phyloP scores from a whole-genome alignment of 352 stramenopile species.

The Chrysophaeum taylorii region DNA sequence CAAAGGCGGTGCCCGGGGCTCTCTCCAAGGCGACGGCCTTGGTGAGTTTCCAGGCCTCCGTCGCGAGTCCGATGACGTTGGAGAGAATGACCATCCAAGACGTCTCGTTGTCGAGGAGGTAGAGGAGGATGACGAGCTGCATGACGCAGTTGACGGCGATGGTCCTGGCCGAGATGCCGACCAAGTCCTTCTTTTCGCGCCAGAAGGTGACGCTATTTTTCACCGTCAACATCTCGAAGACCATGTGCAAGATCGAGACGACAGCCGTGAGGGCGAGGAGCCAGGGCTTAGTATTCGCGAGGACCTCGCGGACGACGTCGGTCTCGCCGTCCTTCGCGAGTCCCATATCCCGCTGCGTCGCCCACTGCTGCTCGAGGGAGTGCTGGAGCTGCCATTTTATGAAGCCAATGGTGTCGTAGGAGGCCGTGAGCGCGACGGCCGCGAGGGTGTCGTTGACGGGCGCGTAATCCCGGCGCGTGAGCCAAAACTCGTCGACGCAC shows the following conservation, averaged over 20 bases:
- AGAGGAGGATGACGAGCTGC: slow-evolving; percentile 89
- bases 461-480: slow-evolving; percentile 67
- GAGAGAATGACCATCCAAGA: slow-evolving; percentile 65
- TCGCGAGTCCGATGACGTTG: slow-evolving; percentile 47
- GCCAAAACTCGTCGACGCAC: slow-evolving; percentile 86
- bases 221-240: slow-evolving; percentile 94
- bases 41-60: slow-evolving; percentile 83
- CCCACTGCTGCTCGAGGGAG: slow-evolving; percentile 78
- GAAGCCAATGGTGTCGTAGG: slow-evolving; percentile 63
- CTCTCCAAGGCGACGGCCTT: slow-evolving; percentile 71
- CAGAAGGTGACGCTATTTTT: slow-evolving; percentile 97
- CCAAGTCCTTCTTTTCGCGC: slow-evolving; percentile 88
- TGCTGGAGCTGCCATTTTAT: slow-evolving; percentile 75
- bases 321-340: slow-evolving; percentile 72
- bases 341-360: slow-evolving; percentile 68
- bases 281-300: slow-evolving; percentile 87
- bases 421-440: slow-evolving; percentile 47
- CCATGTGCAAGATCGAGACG: slow-evolving; percentile 85
- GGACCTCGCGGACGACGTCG: slow-evolving; percentile 70
- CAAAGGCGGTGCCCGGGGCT: slow-evolving; percentile 45
- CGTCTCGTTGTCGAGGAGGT: slow-evolving; percentile 92
- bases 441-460: slow-evolving; percentile 72
- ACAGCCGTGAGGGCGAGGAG: slow-evolving; percentile 78
- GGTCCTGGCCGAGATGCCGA: slow-evolving; percentile 76
- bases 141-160: slow-evolving; percentile 89